Evolutionary conservation across 495 filamentous ascomycete genomes (phyloP).

Genomic region (Hypoxylon fuscum): DNA sequence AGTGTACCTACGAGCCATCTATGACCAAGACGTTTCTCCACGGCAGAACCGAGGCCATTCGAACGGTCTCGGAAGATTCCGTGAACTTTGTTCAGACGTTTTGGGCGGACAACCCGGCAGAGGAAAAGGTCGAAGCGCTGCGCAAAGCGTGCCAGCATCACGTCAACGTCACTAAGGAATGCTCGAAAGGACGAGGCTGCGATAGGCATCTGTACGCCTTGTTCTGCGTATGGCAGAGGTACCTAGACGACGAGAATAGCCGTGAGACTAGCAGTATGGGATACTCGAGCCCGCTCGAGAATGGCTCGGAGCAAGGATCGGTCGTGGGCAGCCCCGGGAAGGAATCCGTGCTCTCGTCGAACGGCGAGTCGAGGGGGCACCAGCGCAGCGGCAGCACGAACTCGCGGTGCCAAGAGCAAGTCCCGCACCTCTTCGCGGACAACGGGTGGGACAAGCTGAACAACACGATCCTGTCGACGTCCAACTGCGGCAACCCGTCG

Average conservation of each 20-base stretch:
- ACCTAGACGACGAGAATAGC: conserved; percentile 75
- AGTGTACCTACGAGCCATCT: conserved; percentile 96
- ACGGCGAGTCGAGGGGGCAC: conserved; percentile 42
- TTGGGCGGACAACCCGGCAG: conserved; percentile 88
- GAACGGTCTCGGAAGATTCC: conserved; percentile 82
- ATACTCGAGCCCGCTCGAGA: conserved; percentile 67
- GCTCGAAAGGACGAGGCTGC: conserved; percentile 90
- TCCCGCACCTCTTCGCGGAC: conserved; percentile 87
- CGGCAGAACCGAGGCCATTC: conserved; percentile 92
- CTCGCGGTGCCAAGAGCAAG: conserved; percentile 51
- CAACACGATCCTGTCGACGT: conserved; percentile 92
- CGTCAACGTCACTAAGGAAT: conserved; percentile 80
- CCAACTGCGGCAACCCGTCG: conserved; percentile 99
- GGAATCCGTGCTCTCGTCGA: conserved; percentile 55
- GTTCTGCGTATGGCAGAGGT: conserved; percentile 94
- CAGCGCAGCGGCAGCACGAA: conserved; percentile 49
- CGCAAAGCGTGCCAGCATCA: conserved; percentile 85
- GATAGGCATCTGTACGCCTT: conserved; percentile 94
- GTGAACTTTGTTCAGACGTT: conserved; percentile 91
- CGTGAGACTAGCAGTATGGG: conserved; percentile 62
- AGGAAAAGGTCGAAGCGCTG: conserved; percentile 84
- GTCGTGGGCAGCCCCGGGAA: conserved; percentile 64
- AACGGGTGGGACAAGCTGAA: conserved; percentile 93
- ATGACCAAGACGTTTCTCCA: conserved; percentile 97
- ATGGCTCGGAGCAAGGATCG: conserved; percentile 57